A percentile compares a stretch with the other conserved stretches of the same genome.
These are phyloP conservation scores for Nyssa sinensis DNA, from an alignment of 148 eudicot genomes.

Conservation along the genomic window DNA sequence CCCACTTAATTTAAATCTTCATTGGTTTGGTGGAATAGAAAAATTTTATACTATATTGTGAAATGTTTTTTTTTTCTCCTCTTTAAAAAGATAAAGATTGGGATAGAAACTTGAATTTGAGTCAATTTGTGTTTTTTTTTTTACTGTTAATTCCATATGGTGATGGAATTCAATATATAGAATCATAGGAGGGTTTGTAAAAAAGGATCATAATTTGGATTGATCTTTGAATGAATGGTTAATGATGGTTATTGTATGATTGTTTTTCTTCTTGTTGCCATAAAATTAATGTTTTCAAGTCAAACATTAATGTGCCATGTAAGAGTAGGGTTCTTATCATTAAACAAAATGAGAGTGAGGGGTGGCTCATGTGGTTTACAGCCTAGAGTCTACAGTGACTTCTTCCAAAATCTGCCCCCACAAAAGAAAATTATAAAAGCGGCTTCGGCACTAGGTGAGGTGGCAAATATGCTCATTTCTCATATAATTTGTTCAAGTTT, in stretches of 20 bases:
- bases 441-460: no score
- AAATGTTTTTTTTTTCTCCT: background rate
- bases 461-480: no score
- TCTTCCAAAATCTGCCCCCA: no score
- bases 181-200: background rate
- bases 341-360: no score
- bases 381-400: background rate
- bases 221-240: background rate
- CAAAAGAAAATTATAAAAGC: no score
- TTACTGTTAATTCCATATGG: background rate
- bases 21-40: background rate
- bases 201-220: no score
- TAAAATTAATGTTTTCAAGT: no score
- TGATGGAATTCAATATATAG: background rate
- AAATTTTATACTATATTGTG: background rate
- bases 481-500: no score
- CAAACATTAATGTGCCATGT: no score
- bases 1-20: constrained; percentile 15
- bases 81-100: background rate
- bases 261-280: background rate
- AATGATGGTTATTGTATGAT: no score
- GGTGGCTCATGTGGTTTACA: background rate
- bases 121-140: background rate
- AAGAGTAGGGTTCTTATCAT: no score
- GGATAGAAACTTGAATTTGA: background rate